These are phyloP conservation scores for Punica granatum DNA, from an alignment of 345 rosid genomes.

Conservation along the genomic window DNA sequence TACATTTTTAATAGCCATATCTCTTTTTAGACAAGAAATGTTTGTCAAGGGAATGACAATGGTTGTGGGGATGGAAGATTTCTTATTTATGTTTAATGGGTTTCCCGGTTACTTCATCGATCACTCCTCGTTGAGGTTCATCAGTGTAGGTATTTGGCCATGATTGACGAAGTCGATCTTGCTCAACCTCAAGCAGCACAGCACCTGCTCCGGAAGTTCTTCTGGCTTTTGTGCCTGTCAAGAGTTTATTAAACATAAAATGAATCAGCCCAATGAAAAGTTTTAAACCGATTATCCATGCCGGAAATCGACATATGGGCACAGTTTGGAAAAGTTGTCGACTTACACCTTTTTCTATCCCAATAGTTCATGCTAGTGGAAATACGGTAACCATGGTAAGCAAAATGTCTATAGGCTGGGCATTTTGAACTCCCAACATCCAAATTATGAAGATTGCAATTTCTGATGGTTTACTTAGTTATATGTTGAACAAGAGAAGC, in stretches of 20 bases:
- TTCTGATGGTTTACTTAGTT: not conserved
- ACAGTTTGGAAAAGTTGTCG: not conserved
- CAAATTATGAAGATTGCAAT: not conserved
- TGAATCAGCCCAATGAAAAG: not conserved
- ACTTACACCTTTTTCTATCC: not conserved
- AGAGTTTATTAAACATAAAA: not conserved
- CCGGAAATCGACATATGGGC: not conserved
- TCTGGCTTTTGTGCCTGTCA: conserved; percentile 90
- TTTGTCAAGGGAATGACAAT: not conserved
- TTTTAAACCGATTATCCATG: not conserved
- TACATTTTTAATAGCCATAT: not conserved
- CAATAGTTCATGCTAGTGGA: not conserved
- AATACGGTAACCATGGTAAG: not conserved
- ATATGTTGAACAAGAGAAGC: not conserved
- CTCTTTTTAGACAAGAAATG: not conserved
- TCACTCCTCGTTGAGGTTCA: conserved; percentile 35
- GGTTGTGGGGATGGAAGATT: not conserved
- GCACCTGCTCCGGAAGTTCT: conserved; percentile 74
- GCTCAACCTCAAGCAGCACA: conserved; percentile 81
- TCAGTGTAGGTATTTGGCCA: conserved; percentile 63
- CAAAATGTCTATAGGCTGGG: not conserved
- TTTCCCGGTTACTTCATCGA: not conserved
- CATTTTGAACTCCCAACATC: not conserved
- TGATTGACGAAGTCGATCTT: conserved; percentile 70
- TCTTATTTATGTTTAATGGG: not conserved